Conservation (phyloP, 768 basidiomycete genomes). For the Kwoniella botswanensis region DNA sequence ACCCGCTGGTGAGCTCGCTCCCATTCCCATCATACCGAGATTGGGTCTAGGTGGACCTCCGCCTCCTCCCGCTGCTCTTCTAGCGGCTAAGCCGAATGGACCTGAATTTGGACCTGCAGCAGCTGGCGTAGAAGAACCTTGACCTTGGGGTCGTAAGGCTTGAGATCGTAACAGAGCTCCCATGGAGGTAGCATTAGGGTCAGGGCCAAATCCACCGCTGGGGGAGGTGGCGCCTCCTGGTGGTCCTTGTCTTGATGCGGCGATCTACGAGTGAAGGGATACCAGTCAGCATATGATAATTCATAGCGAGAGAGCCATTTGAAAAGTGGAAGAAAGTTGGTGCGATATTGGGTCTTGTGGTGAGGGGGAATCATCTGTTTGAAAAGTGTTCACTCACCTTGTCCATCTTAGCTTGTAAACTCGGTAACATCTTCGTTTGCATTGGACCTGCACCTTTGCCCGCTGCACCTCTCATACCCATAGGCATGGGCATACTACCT, state of each 20-base stretch:
- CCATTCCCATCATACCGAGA: conserved; percentile 32
- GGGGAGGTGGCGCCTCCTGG: conserved; percentile 22
- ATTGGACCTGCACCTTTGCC: conserved; percentile 26
- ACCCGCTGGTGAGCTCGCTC: conserved; percentile 29
- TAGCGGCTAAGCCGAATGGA: conserved; percentile 58
- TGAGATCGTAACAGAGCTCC: conserved; percentile 54
- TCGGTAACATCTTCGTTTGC: conserved; percentile 70
- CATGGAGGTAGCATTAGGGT: conserved; percentile 54
- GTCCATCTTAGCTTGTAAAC: conserved; percentile 91
- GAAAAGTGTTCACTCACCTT: conserved; percentile 64
- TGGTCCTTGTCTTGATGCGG: conserved; percentile 39
- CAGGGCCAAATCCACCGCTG: conserved; percentile 34
- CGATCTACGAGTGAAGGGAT: conserved; percentile 28
- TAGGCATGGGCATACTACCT: conserved; percentile 39
- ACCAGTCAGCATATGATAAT: conserved; percentile 2
- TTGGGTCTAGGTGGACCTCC: conserved; percentile 27
- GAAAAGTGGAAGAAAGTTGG: too few relatives aligned
- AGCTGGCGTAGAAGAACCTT: conserved; percentile 22
- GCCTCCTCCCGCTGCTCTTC: conserved; percentile 56
- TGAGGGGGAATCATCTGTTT: background rate
- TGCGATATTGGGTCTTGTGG: background rate
- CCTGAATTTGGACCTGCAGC: conserved; percentile 52
- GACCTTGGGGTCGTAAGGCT: conserved; percentile 31
- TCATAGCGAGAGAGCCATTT: too few relatives aligned
- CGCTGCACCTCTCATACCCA: conserved; percentile 49